These are phyloP conservation scores for Phytophthora pistaciae DNA, from an alignment of 352 stramenopile genomes.

Conservation along the genomic window DNA sequence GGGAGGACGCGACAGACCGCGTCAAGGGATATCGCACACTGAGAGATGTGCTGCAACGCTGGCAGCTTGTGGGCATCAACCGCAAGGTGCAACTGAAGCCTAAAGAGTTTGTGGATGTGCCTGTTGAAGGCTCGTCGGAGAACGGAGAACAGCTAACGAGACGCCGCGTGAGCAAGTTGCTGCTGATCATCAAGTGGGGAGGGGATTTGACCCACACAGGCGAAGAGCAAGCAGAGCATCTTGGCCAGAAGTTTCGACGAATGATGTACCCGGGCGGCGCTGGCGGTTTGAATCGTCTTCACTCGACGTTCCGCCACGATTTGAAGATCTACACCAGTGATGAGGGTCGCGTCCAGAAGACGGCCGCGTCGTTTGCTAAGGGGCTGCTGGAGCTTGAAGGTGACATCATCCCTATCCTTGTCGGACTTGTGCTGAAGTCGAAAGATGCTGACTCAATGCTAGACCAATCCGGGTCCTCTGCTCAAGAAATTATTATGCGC, in stretches of 20 bases:
- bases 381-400: conserved; percentile 98
- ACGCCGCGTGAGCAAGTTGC: conserved; percentile 83
- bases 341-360: conserved; percentile 99
- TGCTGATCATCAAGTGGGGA: conserved; percentile 99
- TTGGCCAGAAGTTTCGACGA: conserved; percentile 92
- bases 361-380: conserved; percentile 99
- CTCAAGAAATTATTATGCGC: conserved; percentile 90
- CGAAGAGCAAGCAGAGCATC: conserved; percentile 95
- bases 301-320: conserved; percentile 99
- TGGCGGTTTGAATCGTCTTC: conserved; percentile 97
- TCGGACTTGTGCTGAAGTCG: conserved; percentile 92
- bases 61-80: conserved; percentile 97
- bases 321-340: conserved; percentile 99
- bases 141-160: conserved; percentile 36
- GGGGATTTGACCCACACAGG: conserved; percentile 98
- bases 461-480: conserved; percentile 97
- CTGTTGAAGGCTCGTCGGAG: conserved; percentile 32
- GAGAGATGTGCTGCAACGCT: conserved; percentile 96
- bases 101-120: conserved; percentile 58
- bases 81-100: conserved; percentile 97
- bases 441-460: conserved; percentile 97
- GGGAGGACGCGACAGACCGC: conserved; percentile 74
- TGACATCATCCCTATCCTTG: conserved; percentile 99
- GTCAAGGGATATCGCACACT: conserved; percentile 90
- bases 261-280: conserved; percentile 94